Conservation (phyloP, 805 yeast genomes). For the Suhomyces canberraensis region DNA sequence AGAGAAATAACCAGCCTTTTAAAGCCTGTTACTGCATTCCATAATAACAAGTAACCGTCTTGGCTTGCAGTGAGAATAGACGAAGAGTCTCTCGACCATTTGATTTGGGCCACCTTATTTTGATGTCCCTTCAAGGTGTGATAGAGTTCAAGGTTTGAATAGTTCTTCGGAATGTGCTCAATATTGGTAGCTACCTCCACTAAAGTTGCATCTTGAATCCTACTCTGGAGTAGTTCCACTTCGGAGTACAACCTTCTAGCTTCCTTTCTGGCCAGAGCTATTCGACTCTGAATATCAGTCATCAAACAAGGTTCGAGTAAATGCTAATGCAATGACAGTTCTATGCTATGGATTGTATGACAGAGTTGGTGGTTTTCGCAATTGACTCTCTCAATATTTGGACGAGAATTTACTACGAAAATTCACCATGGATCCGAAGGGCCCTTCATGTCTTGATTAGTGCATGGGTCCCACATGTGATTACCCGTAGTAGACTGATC, state of each 20-base stretch:
- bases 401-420: no score
- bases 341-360: no score
- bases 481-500: no score
- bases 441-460: no score
- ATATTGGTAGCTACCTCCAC: conserved; percentile 34
- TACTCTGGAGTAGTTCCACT: conserved; percentile 41
- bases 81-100: conserved; percentile 65
- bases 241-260: conserved; percentile 48
- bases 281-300: conserved; percentile 4
- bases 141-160: conserved; percentile 27
- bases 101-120: conserved; percentile 64
- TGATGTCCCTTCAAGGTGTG: conserved; percentile 59
- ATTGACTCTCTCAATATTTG: no score
- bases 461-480: no score
- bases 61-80: conserved; percentile 72
- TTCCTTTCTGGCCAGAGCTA: conserved; percentile 37
- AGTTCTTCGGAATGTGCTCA: conserved; percentile 26
- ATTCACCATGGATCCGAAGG: no score
- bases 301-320: neutral
- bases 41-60: conserved; percentile 79
- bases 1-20: conserved; percentile 69
- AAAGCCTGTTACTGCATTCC: conserved; percentile 75
- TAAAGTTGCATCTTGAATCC: conserved; percentile 46
- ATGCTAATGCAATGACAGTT: conserved; percentile 2
- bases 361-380: no score